A percentile compares a stretch with the other conserved stretches of the same genome.
phyloP scores from a whole-genome alignment of 306 rosid genomes.

The Medicago lupulina region DNA sequence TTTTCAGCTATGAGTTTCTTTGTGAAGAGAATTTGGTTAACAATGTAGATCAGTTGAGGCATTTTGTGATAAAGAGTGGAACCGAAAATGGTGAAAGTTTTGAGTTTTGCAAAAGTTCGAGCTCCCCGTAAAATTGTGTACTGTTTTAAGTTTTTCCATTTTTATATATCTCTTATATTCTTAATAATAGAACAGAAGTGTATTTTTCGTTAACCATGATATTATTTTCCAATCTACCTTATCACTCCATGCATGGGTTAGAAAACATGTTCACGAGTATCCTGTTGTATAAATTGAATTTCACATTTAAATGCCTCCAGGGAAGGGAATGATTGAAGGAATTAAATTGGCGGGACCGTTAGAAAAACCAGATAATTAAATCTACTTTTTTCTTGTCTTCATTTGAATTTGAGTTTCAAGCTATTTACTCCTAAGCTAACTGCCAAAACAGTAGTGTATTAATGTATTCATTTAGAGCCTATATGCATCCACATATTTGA shows the following conservation, averaged over 20 bases:
- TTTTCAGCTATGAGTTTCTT: conserved; percentile 77
- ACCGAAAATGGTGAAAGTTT: neutral
- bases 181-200: no score
- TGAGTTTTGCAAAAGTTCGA: conserved; percentile 58
- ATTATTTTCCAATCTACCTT: no score
- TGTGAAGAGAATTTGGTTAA: conserved; percentile 76
- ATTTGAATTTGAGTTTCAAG: conserved; percentile 11
- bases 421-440: neutral
- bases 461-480: neutral
- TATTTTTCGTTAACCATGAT: no score
- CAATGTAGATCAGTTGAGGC: conserved; percentile 62
- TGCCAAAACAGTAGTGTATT: neutral
- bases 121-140: neutral
- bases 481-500: no score
- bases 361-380: neutral
- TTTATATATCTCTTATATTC: no score
- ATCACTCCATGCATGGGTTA: neutral
- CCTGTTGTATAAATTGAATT: neutral
- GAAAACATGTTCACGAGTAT: neutral
- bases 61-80: conserved; percentile 59
- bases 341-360: conserved; percentile 31
- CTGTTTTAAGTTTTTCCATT: no score
- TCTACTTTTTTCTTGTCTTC: neutral
- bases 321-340: neutral
- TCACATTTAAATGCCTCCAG: neutral